Conservation (phyloP, 768 basidiomycete genomes). For the Tricholoma matsutake region DNA sequence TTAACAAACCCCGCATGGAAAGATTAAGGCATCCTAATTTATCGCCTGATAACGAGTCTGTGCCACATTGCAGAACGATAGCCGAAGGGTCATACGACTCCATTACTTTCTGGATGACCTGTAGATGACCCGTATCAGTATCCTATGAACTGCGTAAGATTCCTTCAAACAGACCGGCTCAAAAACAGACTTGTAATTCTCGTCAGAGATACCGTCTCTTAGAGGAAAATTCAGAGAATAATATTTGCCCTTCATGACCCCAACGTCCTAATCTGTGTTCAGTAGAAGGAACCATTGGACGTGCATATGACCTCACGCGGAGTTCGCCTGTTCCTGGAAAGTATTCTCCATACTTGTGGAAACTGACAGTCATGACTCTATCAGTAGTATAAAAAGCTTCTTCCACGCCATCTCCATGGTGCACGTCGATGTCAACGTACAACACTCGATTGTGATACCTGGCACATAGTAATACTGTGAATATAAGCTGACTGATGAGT, state of each 20-base stretch:
- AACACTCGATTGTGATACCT: slow-evolving; percentile 93
- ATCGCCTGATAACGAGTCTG: slow-evolving; percentile 95
- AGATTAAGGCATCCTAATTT: slow-evolving; percentile 95
- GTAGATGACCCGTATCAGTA: background rate
- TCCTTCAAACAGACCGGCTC: slow-evolving; percentile 69
- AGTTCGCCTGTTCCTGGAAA: slow-evolving; percentile 99
- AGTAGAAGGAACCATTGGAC: background rate
- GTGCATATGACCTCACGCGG: slow-evolving; percentile 48
- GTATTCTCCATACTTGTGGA: slow-evolving; percentile 99
- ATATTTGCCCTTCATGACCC: slow-evolving; percentile 90
- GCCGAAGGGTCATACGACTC: slow-evolving; percentile 92
- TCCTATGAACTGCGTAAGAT: background rate
- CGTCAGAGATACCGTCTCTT: slow-evolving; percentile 92
- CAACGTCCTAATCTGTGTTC: slow-evolving; percentile 64
- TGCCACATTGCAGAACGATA: slow-evolving; percentile 95
- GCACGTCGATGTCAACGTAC: slow-evolving; percentile 98
- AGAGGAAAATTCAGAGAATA: slow-evolving; percentile 95
- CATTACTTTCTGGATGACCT: slow-evolving; percentile 95
- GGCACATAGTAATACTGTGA: slow-evolving; percentile 1
- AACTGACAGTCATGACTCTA: slow-evolving; percentile 96
- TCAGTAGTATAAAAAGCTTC: slow-evolving; percentile 99
- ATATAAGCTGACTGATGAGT: background rate
- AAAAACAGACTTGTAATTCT: slow-evolving; percentile 92
- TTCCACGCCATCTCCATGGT: slow-evolving; percentile 98
- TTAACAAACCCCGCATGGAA: slow-evolving; percentile 81